Base-by-base conservation (phyloP, 1,139 yeast genomes). In the Pichia terricola region DNA sequence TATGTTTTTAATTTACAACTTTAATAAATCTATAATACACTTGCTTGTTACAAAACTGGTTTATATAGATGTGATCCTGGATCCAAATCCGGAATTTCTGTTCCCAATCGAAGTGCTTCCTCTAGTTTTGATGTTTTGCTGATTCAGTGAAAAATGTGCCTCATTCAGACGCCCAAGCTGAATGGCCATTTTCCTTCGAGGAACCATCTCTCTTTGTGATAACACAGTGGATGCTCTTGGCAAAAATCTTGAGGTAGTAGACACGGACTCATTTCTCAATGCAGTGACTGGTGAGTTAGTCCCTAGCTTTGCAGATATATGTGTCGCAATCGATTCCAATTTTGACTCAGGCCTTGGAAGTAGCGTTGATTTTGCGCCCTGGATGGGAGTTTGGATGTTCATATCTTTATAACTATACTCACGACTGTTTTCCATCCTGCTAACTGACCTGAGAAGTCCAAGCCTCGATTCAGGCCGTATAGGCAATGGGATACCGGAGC, bases 401-500 rank as follows among this genome's bases (percentile, higher is more conserved):
- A 16, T 16, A 16, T 16, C 22, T 16, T 16, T 16, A 16, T 16
- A 16, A 16, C 22, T 16, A 16, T 16, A 16, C 22, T 16, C 22
- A 16, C 22, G 22, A 25, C 26, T 35, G 11, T n/a, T 26, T 11
- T 47, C 41, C 7, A 43, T 4, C 16, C 50, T 39, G 9, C 49
- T 48, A 2, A 45, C 45, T 8, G 54, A 49, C 32, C 53, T 37
- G 6, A 49, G 34, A 7, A 53, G 42, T 9, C 44, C 47, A 11
- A 47, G 36, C 25, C 54, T 45, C 2, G 60, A 54, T 40, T 53
- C 54, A 2, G 56, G 51, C 16, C 59, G 47, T 7, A 35, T 37
- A 1, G 63, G 62, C 11, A 58, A 45, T 4, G 63, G 61, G n/a
- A 58, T 57, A 34, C 38, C 42, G n/a, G 57, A 55, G 25, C 30